phyloP scores from a whole-genome alignment of 2,329 filamentous ascomycete genomes.

The Monilinia laxa region DNA sequence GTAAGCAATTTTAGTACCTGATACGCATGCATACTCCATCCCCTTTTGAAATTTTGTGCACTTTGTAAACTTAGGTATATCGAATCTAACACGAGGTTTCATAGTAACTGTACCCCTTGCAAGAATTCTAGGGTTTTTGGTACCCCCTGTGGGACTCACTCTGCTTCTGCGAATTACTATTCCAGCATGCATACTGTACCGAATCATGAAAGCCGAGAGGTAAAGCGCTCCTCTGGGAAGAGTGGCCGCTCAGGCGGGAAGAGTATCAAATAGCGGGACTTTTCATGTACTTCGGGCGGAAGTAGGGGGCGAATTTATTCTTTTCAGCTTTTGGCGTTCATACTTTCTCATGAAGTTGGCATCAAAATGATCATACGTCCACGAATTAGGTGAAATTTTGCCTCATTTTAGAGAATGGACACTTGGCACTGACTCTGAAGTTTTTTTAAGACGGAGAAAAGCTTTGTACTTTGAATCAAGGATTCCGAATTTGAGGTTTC shows the following conservation, averaged over 20 bases:
- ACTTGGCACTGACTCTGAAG: neutral
- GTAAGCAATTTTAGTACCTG: neutral
- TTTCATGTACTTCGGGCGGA: neutral
- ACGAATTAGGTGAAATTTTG: neutral
- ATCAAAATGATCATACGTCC: neutral
- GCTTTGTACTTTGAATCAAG: no score
- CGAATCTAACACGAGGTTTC: neutral
- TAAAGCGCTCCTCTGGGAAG: neutral
- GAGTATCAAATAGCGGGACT: neutral
- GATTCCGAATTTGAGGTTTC: neutral
- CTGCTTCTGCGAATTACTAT: neutral
- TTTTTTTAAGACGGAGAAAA: neutral
- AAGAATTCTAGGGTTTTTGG: neutral
- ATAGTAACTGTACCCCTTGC: neutral
- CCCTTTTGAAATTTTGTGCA: neutral
- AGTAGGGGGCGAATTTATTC: neutral
- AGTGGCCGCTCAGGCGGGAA: neutral
- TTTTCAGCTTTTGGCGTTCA: conserved; percentile 11
- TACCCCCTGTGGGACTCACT: neutral
- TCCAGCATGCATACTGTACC: neutral
- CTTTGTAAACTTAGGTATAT: neutral
- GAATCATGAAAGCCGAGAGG: neutral
- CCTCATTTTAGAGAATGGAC: neutral
- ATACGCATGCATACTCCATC: no score
- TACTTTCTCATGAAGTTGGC: neutral